Percentiles rank a stretch among this genome's conserved stretches.
Conservation (phyloP, 164 flowering plant species). For the Dillenia suffruticosa region DNA sequence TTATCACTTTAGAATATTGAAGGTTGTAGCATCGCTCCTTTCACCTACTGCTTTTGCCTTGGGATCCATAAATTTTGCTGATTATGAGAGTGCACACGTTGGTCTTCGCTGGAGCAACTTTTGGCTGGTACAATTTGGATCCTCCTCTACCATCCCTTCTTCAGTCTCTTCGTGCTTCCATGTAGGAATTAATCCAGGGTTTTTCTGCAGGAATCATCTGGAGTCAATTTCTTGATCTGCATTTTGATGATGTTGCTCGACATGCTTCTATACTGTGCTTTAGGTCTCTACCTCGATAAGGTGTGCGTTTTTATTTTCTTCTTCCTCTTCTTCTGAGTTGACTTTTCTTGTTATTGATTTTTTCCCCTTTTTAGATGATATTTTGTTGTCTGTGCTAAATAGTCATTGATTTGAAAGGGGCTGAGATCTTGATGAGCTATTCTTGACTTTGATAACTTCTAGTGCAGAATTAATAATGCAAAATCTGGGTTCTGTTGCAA, state of each 20-base stretch:
- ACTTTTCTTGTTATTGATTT: no score
- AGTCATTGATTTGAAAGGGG: no score
- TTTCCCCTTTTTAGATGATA: no score
- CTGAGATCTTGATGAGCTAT: no score
- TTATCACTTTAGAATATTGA: slow-evolving; percentile 54
- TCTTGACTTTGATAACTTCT: no score
- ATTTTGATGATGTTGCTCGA: slow-evolving; percentile 90
- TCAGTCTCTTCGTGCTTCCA: slow-evolving; percentile 3
- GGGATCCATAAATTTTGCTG: slow-evolving; percentile 93
- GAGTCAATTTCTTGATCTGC: slow-evolving; percentile 85
- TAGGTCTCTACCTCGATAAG: slow-evolving; percentile 93
- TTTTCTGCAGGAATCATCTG: slow-evolving; percentile 76
- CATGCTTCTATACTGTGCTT: slow-evolving; percentile 58
- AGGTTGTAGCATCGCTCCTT: slow-evolving; percentile 80
- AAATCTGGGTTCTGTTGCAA: no score
- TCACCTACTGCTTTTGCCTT: slow-evolving; percentile 98
- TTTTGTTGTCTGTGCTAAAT: no score
- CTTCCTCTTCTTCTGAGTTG: not conserved
- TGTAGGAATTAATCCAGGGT: slow-evolving; percentile 5
- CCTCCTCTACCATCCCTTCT: not conserved
- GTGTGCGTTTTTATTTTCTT: slow-evolving; percentile 30
- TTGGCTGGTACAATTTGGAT: slow-evolving; percentile 65
- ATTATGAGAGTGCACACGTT: slow-evolving; percentile 98
- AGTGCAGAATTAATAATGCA: no score
- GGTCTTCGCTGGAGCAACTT: slow-evolving; percentile 98